These are phyloP conservation scores for Skeletonema menzelii DNA, from an alignment of 108 stramenopile genomes.

Conservation along the genomic window DNA sequence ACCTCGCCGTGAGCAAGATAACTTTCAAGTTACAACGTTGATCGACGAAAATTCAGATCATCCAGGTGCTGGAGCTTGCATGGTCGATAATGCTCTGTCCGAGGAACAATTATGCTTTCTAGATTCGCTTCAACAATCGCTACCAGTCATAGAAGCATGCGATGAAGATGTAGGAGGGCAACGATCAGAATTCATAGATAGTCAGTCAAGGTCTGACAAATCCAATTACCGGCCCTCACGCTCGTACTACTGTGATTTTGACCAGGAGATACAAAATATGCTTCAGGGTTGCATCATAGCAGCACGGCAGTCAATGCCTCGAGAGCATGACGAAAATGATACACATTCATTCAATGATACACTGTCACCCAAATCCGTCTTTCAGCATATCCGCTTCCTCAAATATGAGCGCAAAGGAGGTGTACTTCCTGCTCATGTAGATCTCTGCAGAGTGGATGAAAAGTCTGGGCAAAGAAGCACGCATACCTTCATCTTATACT, in stretches of 20 bases:
- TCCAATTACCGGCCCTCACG: slow-evolving; percentile 39
- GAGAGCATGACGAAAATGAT: neutral
- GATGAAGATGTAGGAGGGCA: slow-evolving; percentile 3
- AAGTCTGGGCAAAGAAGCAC: slow-evolving; percentile 57
- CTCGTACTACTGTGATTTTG: slow-evolving; percentile 75
- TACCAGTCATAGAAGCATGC: slow-evolving; percentile 49
- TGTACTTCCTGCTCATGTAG: slow-evolving; percentile 69
- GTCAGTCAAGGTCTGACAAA: slow-evolving; percentile 7
- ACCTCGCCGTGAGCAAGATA: neutral
- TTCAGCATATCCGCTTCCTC: slow-evolving; percentile 78
- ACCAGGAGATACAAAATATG: slow-evolving; percentile 40
- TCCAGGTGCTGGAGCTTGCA: slow-evolving; percentile 78
- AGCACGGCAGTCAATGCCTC: slow-evolving; percentile 10
- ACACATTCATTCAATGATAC: neutral
- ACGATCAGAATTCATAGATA: neutral
- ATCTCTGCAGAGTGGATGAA: slow-evolving; percentile 64
- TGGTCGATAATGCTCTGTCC: slow-evolving; percentile 60
- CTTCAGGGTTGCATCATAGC: slow-evolving; percentile 23
- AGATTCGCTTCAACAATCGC: slow-evolving; percentile 37
- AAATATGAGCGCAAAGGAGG: slow-evolving; percentile 54
- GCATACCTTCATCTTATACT: slow-evolving; percentile 80
- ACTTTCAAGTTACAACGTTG: slow-evolving; percentile 33
- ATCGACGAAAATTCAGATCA: slow-evolving; percentile 57
- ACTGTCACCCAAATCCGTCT: slow-evolving; percentile 32
- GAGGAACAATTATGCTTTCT: slow-evolving; percentile 41